phyloP scores from a whole-genome alignment of 768 basidiomycete genomes.

The Omphalotus guepiniiformis region DNA sequence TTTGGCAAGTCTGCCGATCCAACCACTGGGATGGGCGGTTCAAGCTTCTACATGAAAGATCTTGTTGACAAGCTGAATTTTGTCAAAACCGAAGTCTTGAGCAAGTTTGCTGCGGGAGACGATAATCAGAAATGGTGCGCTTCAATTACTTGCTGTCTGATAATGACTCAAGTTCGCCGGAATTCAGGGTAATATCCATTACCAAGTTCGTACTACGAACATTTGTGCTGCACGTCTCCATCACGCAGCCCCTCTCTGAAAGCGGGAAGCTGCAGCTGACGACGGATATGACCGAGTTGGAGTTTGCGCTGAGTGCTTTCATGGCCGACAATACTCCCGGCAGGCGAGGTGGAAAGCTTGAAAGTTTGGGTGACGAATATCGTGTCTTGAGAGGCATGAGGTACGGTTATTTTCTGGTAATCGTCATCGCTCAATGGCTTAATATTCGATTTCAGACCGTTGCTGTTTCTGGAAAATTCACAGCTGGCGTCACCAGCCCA shows the following conservation, averaged over 20 bases:
- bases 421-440: neutral
- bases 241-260: constrained; percentile 88
- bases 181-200: constrained; percentile 54
- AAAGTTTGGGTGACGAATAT: constrained; percentile 84
- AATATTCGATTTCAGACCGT: constrained; percentile 47
- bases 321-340: constrained; percentile 49
- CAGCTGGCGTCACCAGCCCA: constrained; percentile 59
- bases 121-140: constrained; percentile 70
- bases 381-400: constrained; percentile 80
- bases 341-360: constrained; percentile 63
- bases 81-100: constrained; percentile 73
- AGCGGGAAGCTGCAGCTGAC: constrained; percentile 91
- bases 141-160: neutral
- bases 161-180: neutral
- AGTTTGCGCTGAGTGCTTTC: constrained; percentile 86
- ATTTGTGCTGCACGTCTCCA: constrained; percentile 92
- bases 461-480: constrained; percentile 84
- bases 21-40: constrained; percentile 54
- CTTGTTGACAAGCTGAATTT: constrained; percentile 84
- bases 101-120: constrained; percentile 68
- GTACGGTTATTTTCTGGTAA: constrained; percentile 32
- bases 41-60: constrained; percentile 90
- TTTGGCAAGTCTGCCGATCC: constrained; percentile 71
- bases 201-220: constrained; percentile 77
- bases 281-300: constrained; percentile 94